Base-by-base conservation (phyloP, 306 rosid species). In the Glycine tomentella region DNA sequence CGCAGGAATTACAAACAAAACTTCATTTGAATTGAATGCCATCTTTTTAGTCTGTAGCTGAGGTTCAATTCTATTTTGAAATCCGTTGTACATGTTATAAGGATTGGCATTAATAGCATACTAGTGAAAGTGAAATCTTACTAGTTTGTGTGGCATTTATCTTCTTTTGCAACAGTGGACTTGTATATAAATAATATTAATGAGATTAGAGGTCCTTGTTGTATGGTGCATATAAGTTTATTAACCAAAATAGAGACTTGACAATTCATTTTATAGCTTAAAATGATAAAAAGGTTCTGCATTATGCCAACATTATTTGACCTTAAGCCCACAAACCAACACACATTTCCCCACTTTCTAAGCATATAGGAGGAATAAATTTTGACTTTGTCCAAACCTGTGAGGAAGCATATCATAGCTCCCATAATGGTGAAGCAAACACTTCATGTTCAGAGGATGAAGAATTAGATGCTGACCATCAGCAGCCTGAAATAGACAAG, bases 391-490 rank as follows among this genome's bases (percentile, higher is more conserved):
- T 40, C 0, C 89, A 81, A 75, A 95, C 99, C 99, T 93, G 86
- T 82, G 85, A 4, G 99, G 99, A 76, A 95, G 93, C 84, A 84
- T 87, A 82, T 89, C 92, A 76, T 90, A 92, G 76, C 92, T 84
- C 82, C 94, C 97, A 82, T 84, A 90, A 83, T 93, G 92, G 59
- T 90, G 92, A 78, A 95, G 88, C 78, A 95, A 92, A 84, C 98
- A 93, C 87, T 91, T 95, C 91, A 91, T 86, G 85, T 91, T 90
- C 85, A 95, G 79, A 9, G 99, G 91, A 91, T 95, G 98, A 83
- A 95, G 94, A 89, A 95, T 95, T 85, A 95, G 79, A 86, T 88
- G 96, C 87, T 95, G 99, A 81, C 99, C 99, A 90, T 95, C 99
- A 38, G 90, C 84, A 17, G 96, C 99, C 99, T 95, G 90, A 83